Evolutionary conservation across 352 stramenopile genomes (phyloP).

Genomic region (Phytophthora megakarya): DNA sequence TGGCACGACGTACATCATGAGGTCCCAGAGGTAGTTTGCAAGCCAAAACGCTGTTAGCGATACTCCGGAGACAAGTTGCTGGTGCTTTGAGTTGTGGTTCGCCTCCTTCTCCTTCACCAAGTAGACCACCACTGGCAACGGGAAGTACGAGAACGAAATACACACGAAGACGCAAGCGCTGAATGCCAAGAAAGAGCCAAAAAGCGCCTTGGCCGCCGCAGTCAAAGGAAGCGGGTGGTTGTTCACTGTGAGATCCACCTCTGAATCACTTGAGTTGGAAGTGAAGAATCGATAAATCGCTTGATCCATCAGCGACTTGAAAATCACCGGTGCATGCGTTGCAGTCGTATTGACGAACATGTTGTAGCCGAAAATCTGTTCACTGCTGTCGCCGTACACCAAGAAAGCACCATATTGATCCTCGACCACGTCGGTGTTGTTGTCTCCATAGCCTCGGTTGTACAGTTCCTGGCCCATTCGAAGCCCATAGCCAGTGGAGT

Average conservation of each 20-base stretch:
- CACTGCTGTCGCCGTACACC: constrained; percentile 36
- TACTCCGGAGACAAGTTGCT: constrained; percentile 94
- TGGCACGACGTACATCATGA: constrained; percentile 89
- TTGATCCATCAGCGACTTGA: constrained; percentile 55
- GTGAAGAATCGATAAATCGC: constrained; percentile 52
- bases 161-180: constrained; percentile 80
- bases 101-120: constrained; percentile 93
- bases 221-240: constrained; percentile 46
- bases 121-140: constrained; percentile 91
- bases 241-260: constrained; percentile 43
- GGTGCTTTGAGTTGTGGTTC: constrained; percentile 93
- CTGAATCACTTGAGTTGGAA: constrained; percentile 13
- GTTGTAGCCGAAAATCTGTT: constrained; percentile 51
- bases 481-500: constrained; percentile 41
- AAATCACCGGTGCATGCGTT: constrained; percentile 42
- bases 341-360: constrained; percentile 55
- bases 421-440: constrained; percentile 5
- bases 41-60: constrained; percentile 94
- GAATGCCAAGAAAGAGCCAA: constrained; percentile 53
- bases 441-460: constrained; percentile 37
- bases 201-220: constrained; percentile 35
- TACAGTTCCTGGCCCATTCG: constrained; percentile 44
- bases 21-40: constrained; percentile 93
- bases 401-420: constrained; percentile 45
- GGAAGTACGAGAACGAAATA: constrained; percentile 90